Conservation (phyloP, 2,329 filamentous ascomycete species). For the Nigrospora sphaerica region DNA sequence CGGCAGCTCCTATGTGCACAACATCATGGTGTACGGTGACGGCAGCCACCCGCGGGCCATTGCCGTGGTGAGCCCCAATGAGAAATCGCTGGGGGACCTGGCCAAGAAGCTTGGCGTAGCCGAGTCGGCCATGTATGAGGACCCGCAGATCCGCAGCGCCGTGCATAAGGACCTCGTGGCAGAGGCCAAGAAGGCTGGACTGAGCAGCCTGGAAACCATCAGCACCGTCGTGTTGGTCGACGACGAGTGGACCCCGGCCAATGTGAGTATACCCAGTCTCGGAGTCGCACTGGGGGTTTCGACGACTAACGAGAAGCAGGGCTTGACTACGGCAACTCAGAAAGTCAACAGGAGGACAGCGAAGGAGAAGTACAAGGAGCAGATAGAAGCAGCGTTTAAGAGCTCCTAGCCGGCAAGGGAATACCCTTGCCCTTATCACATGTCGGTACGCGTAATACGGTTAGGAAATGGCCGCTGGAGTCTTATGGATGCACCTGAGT, state of each 20-base stretch:
- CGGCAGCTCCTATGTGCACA: conserved; percentile 67
- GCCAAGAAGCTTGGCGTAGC: conserved; percentile 56
- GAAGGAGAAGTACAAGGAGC: conserved; percentile 40
- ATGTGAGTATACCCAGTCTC: conserved; percentile 49
- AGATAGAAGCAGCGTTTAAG: conserved; percentile 38
- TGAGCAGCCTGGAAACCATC: conserved; percentile 67
- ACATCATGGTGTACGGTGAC: conserved; percentile 83
- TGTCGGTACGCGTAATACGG: no score
- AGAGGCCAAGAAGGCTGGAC: conserved; percentile 57
- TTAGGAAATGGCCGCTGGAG: background rate
- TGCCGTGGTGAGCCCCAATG: conserved; percentile 68
- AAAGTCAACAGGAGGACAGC: conserved; percentile 51
- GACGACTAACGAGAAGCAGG: conserved; percentile 27
- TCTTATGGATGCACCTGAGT: background rate
- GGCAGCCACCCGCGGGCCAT: conserved; percentile 69
- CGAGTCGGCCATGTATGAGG: conserved; percentile 59
- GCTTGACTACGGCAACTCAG: conserved; percentile 54
- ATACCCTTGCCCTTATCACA: no score
- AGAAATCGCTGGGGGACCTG: conserved; percentile 54
- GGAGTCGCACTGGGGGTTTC: background rate
- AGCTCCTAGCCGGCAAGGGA: background rate
- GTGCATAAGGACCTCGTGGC: conserved; percentile 63
- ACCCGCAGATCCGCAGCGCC: conserved; percentile 54
- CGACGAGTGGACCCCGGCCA: conserved; percentile 82
- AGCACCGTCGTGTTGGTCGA: conserved; percentile 71